Base-by-base conservation (phyloP, 1,139 yeast genomes). In the Saccharomycopsis hybrid region DNA sequence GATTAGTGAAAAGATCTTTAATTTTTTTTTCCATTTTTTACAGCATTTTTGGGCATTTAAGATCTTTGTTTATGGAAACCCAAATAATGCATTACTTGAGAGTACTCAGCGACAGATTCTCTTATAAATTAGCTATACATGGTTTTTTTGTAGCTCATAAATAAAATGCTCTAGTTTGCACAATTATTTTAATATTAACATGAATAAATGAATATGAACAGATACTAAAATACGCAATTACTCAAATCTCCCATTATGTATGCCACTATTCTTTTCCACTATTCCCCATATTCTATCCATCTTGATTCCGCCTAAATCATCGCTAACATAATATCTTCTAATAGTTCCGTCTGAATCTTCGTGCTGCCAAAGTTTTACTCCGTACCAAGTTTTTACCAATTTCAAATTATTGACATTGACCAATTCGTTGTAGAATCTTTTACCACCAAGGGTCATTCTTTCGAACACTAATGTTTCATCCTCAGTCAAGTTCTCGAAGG, bases 281-380 rank as follows among this genome's bases (percentile, higher is more conserved):
- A 85, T 76, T 1, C 92, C 89, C 92, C 95, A 82, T 3, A 86
- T 63, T 50, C 95, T 69, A 59, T 86, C 95, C 95, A 86, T 86
- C 57, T 79, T 79, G 60, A 84, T 68, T 1, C 95, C 95, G 2
- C 95, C 94, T 43, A 84, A 71, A 56, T 85, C 83, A 60, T 86
- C 95, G 5, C 75, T 77, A 2, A 86, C 76, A 58, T 80, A 84
- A 62, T 72, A 78, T 37, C 69, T 66, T 54, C 72, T 68, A 51
- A 59, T 66, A 43, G 62, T 56, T 1, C 69, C 60, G 28, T 69
- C 66, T 4, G 66, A 61, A 38, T 73, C 74, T 11, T 57, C 60
- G 43, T 75, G 75, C 44, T 74, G 69, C 83, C 92, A 80, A 47
- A 80, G 76, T 32, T 77, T 72, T 69, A 80, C 82, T 0, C 89